Evolutionary conservation across 202 grass and related monocot genomes (phyloP).

Genomic region (Bolboschoenoplectus hybrid): DNA sequence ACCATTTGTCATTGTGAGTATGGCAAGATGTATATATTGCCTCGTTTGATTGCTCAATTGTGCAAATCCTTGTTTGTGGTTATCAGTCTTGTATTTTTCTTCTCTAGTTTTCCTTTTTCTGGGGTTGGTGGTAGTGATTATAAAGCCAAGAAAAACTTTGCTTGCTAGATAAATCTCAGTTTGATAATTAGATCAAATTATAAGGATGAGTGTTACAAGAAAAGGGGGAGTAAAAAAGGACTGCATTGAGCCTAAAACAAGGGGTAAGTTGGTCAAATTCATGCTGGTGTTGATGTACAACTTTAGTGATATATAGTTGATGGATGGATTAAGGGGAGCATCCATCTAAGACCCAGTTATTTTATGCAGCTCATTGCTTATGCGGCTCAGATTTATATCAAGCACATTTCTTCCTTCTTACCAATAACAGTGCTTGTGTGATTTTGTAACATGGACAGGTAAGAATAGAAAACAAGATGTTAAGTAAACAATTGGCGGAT

Average conservation of each 20-base stretch:
- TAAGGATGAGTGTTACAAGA: neutral
- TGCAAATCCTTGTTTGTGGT: neutral
- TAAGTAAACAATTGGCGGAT: conserved; percentile 40
- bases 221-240: neutral
- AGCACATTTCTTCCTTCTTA: neutral
- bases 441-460: conserved; percentile 18
- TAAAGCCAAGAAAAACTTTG: neutral
- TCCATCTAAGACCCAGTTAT: neutral
- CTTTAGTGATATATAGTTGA: neutral
- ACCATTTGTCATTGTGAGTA: neutral
- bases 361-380: neutral
- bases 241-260: neutral
- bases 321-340: neutral
- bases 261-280: neutral
- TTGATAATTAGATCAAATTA: neutral
- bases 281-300: neutral
- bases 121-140: neutral
- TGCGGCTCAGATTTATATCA: conserved; percentile 4
- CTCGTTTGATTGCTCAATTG: neutral
- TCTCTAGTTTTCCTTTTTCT: neutral
- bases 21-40: neutral
- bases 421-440: neutral
- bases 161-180: neutral
- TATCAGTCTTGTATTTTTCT: neutral
- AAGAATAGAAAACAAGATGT: conserved; percentile 41